A percentile compares a stretch with the other conserved stretches of the same genome.
phyloP scores from a whole-genome alignment of 169 alveolate species.

The Eimeria necatrix region DNA sequence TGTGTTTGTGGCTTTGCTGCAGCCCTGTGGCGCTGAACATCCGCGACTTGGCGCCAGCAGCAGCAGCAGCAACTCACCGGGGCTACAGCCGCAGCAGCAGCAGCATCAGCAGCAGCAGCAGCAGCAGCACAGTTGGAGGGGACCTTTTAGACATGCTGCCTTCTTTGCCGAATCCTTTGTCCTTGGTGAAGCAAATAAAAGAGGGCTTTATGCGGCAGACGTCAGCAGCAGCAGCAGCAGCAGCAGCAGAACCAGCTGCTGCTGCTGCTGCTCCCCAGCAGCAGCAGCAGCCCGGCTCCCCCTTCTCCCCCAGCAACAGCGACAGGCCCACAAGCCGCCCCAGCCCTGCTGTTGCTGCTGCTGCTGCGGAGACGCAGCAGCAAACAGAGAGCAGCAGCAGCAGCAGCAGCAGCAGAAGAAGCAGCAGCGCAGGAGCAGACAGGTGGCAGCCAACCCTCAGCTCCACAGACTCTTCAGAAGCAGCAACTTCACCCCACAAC shows the following conservation, averaged over 20 bases:
- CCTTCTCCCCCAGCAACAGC: background rate
- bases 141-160: conserved; percentile 21
- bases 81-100: background rate
- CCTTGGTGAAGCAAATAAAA: background rate
- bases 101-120: background rate
- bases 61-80: background rate
- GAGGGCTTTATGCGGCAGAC: background rate
- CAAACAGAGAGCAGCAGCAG: background rate
- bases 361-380: no score
- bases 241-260: no score
- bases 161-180: background rate
- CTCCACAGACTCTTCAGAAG: background rate
- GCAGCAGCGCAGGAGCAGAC: background rate
- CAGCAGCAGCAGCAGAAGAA: background rate
- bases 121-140: background rate
- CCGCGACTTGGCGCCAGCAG: conserved; percentile 9
- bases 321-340: background rate
- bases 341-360: background rate
- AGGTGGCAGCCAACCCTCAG: conserved; percentile 10
- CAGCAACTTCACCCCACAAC: no score
- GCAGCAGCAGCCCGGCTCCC: background rate
- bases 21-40: conserved; percentile 42
- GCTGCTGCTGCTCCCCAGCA: background rate
- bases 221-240: background rate
- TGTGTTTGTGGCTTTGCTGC: background rate